Evolutionary conservation across 2,329 filamentous ascomycete species (phyloP), one percentile per base, ranked within the genome.

Genomic region (Trichocomaceae sp.): DNA sequence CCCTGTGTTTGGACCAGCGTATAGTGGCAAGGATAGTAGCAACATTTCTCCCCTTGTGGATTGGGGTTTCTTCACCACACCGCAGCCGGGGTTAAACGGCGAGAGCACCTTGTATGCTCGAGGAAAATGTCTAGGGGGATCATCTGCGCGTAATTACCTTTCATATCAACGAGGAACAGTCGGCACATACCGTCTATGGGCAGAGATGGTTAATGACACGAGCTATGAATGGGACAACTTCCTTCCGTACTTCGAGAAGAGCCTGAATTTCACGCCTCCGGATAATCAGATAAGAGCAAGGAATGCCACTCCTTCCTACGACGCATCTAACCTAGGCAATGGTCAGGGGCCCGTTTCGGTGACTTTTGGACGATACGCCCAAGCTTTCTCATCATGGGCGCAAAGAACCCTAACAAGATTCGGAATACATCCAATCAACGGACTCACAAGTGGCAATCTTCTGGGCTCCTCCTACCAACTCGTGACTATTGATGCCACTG

Each of bases 201-300:
- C 70, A 0, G 62, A 72, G 46, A 58, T 63, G 33, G 68, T 72
- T 5, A 66, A 61, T 3, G 70, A 73, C 49, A 48, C 63, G 17
- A 66, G 61, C 46, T 73, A 69, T 37, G 57, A 55, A 1, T 72
- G 64, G 22, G 63, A 69, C 6, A 62, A 64, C 5, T 53, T 63
- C 2, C 54, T 67, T 4, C 65, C 63, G 3, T 70, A 63, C 35
- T 72, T 62, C 52, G 54, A 64, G 42, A 62, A 60, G 51, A 67
- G 63, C 12, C 46, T 62, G 2, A 48, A 60, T 13, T 69, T 71
- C 31, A 68, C 64, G 1, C 61, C 62, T 8, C 66, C 67, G 0
- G 53, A 60, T 4, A 46, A 17, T 5, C 6, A 17, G 9, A 46
- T 5, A n/a, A 29, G 44, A 63, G n/a, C 60, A 58, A 3, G 5